Evolutionary conservation across 1,284 basidiomycete species (phyloP).

Genomic region (Irpex rosettiformis): DNA sequence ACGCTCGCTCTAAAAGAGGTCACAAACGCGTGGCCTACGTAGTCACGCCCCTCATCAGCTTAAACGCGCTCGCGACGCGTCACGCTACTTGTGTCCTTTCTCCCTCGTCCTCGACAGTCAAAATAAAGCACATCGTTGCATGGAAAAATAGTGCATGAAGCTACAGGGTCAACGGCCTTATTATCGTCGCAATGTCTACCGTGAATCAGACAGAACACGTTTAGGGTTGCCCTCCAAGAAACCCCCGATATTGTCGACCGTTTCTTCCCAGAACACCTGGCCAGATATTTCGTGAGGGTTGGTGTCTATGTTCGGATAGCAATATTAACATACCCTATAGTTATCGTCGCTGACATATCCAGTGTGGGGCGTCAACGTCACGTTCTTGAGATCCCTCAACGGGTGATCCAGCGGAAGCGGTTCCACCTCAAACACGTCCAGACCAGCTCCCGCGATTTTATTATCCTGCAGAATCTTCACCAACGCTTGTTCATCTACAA

Average conservation of each 20-base stretch:
- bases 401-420: conserved; percentile 57
- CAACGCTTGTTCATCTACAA: conserved; percentile 54
- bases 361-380: conserved; percentile 58
- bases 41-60: conserved; percentile 22
- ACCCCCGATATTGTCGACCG: conserved; percentile 49
- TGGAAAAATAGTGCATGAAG: neutral
- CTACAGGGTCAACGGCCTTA: neutral
- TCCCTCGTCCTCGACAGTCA: too few relatives aligned
- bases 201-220: conserved; percentile 15
- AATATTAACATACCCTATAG: conserved; percentile 37
- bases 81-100: neutral
- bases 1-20: conserved; percentile 18
- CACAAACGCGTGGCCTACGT: conserved; percentile 22
- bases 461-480: conserved; percentile 46
- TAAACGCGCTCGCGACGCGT: neutral
- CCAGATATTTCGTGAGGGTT: neutral
- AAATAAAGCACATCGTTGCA: neutral
- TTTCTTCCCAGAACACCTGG: conserved; percentile 32
- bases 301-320: neutral
- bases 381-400: conserved; percentile 45
- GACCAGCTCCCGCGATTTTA: conserved; percentile 49
- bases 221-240: conserved; percentile 41
- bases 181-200: neutral
- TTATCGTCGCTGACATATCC: conserved; percentile 52
- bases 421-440: conserved; percentile 62